Conservation (phyloP, 176 grass and related monocot species). For the Dactylis glomerata region DNA sequence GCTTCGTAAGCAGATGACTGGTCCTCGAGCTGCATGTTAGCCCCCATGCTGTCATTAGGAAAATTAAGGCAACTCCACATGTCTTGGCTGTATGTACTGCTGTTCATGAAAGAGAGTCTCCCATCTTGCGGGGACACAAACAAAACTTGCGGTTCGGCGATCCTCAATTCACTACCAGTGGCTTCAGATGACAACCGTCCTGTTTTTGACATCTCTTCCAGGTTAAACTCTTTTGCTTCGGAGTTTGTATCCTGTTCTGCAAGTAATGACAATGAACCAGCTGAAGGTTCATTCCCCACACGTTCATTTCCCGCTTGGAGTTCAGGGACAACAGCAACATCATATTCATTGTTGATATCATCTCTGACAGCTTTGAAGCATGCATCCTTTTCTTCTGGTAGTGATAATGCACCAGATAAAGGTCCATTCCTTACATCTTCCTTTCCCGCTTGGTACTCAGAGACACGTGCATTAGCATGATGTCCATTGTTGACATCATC, state of each 20-base stretch:
- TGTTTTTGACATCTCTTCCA: conserved; percentile 18
- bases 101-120: conserved; percentile 49
- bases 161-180: not conserved
- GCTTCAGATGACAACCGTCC: conserved; percentile 23
- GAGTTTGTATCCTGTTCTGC: conserved; percentile 2
- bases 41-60: conserved; percentile 26
- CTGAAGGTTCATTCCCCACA: conserved; percentile 5
- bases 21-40: conserved; percentile 16
- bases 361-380: conserved; percentile 20
- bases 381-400: conserved; percentile 20
- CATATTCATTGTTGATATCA: conserved; percentile 12
- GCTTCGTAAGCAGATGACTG: conserved; percentile 50
- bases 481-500: conserved; percentile 29
- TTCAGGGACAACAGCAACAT: conserved; percentile 16
- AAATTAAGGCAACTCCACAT: conserved; percentile 32
- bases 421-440: not conserved
- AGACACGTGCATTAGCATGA: conserved; percentile 5
- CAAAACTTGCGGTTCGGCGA: conserved; percentile 46
- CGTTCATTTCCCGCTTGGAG: conserved; percentile 15
- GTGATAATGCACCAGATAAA: conserved; percentile 14
- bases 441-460: conserved; percentile 16
- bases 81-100: conserved; percentile 17
- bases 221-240: conserved; percentile 10
- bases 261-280: not conserved
- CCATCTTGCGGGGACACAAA: conserved; percentile 57